Evolutionary conservation across 192 early-diverging fungal species (phyloP).

Genomic region (Backusella sp.): DNA sequence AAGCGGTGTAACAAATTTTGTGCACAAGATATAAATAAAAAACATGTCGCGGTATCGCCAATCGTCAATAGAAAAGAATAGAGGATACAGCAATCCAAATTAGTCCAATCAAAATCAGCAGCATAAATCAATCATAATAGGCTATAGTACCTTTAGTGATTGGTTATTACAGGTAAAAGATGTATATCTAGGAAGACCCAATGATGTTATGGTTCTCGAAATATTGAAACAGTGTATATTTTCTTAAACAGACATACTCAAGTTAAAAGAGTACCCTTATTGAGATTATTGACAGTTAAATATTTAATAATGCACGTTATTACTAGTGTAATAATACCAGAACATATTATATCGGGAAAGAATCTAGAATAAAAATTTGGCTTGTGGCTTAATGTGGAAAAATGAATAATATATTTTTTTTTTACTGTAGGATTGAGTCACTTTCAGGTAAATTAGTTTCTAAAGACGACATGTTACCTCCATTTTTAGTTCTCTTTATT

Average conservation of each 20-base stretch:
- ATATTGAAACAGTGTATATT: neutral
- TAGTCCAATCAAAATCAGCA: neutral
- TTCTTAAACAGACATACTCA: neutral
- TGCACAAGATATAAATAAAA: neutral
- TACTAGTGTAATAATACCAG: neutral
- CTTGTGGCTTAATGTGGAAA: neutral
- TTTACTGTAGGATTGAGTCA: neutral
- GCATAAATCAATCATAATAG: neutral
- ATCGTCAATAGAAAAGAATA: neutral
- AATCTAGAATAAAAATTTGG: neutral
- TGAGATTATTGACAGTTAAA: neutral
- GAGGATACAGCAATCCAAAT: neutral
- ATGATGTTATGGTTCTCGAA: neutral
- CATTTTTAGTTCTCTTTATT: neutral
- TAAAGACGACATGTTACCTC: neutral
- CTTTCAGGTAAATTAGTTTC: neutral
- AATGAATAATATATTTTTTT: neutral
- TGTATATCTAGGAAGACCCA: neutral
- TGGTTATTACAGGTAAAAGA: neutral
- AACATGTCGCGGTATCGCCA: neutral
- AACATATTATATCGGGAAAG: neutral
- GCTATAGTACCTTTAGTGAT: neutral
- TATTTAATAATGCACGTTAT: neutral
- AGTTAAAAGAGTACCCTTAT: neutral
- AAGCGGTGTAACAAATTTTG: neutral